These are phyloP conservation scores for Coemansia sp. DNA, from an alignment of 192 early-diverging fungal genomes.

Conservation along the genomic window DNA sequence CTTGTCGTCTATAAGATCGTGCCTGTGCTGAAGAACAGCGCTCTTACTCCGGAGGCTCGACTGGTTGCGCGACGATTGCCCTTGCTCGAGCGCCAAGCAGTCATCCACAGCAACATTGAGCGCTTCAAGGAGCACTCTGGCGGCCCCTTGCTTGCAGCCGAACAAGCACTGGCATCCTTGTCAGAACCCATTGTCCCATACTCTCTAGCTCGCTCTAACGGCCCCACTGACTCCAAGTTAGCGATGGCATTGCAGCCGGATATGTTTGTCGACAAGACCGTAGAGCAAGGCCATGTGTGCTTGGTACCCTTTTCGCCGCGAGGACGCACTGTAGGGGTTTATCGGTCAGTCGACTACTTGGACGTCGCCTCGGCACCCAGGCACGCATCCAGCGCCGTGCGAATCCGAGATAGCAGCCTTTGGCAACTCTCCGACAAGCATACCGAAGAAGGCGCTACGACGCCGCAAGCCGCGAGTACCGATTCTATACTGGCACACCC, in stretches of 20 bases:
- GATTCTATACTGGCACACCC: too few species aligned
- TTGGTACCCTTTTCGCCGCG: slow-evolving; percentile 35
- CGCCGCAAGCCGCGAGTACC: background rate
- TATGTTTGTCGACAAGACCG: slow-evolving; percentile 46
- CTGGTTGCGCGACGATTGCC: slow-evolving; percentile 38
- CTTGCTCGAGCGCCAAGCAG: slow-evolving; percentile 53
- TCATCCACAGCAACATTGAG: slow-evolving; percentile 49
- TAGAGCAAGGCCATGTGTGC: slow-evolving; percentile 49
- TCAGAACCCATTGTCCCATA: background rate
- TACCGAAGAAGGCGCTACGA: background rate
- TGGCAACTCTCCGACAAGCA: background rate
- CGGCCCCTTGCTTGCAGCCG: background rate
- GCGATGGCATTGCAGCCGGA: slow-evolving; percentile 19
- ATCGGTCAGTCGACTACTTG: slow-evolving; percentile 36
- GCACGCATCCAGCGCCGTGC: slow-evolving; percentile 15
- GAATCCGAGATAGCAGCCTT: slow-evolving; percentile 25
- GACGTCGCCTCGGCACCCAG: slow-evolving; percentile 23
- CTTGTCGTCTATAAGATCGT: slow-evolving; percentile 23
- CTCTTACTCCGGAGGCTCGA: slow-evolving; percentile 24
- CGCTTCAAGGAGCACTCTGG: slow-evolving; percentile 39
- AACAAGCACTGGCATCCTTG: background rate
- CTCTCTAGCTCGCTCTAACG: background rate
- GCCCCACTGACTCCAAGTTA: background rate
- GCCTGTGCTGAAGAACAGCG: slow-evolving; percentile 7
- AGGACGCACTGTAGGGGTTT: background rate